Evolutionary conservation across 441 rosid species (phyloP), one percentile per base, ranked within the genome.

Genomic region (Pelargonium exstipulatum): DNA sequence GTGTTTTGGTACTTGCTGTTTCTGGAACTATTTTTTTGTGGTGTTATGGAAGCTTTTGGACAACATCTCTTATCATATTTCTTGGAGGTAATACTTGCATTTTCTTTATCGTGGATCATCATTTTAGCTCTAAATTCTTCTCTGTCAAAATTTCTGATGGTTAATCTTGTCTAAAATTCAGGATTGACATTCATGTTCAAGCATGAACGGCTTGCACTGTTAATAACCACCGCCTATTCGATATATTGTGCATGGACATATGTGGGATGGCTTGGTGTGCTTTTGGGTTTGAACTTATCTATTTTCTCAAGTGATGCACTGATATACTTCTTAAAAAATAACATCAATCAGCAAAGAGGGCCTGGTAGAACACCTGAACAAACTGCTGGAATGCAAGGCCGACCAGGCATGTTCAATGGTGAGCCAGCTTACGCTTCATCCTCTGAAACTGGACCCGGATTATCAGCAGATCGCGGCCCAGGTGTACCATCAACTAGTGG

Each of bases 21-120:
- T 81, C 81, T 75, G 96, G 93, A 70, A 72, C 79, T 45, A 68
- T 85, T 84, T 79, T 90, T 63, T 78, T 92, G 24, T 92, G 98
- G 97, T 79, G 87, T 66, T 90, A 87, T 80, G 98, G 99, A 83
- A 92, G 98, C 80, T 89, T 92, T 77, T 92, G 98, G 97, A 86
- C 86, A 63, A 89, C 98, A 43, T 68, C 84, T 53, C 77, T 86
- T 74, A 80, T 89, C 72, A 80, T 90, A 67, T 66, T 84, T 46
- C 69, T 88, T n/a, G 95, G 87, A 83, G 96, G 99, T 94, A 71
- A 81, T 58, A 40, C 73, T 62, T 32, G 40, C 37, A 42, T 35
- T 69, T 51, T 37, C 65, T 20, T 65, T 13, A 29, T 35, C 65
- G 66, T 65, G 13, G 66, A 37, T 61, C 43, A 35, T 70, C 35